Base-by-base conservation (phyloP, 2,329 filamentous ascomycete species). In the Dothistroma pini region DNA sequence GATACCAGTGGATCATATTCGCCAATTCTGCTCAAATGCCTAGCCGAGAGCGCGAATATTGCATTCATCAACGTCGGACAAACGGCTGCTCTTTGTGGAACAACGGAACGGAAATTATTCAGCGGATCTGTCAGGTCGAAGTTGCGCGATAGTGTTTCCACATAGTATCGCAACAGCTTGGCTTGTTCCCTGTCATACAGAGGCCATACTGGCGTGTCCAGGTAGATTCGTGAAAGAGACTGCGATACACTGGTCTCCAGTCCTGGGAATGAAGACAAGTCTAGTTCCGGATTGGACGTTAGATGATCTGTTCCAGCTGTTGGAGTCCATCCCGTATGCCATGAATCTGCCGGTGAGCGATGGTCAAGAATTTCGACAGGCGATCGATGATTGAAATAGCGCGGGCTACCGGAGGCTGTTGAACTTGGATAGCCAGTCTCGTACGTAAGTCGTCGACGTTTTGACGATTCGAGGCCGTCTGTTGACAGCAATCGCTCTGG, bases 41-140 rank as follows among this genome's bases (percentile, higher is more conserved):
- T 76, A 2, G 83, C 81, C 0, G 84, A 80, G 4, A 85, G 75
- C 1, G 84, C 83, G 48, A 84, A 78, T 29, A 86, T 84, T 22
- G 84, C 83, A 58, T 85, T 84, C 12, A 84, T 74, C 4, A 86
- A 75, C 2, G 81, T 79, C 0, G 80, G 80, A 56, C 79, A 84
- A 1, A 73, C 77, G 12, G 77, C 77, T 4, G 84, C 82, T 21
- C 81, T 75, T 57, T 81, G 77, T 0, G 84, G 84, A 0, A 86
- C 83, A 6, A 82, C 74, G 0, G 78, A 75, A 58, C 81, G 79
- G 65, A 87, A 86, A 61, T 84, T 82, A 19, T 71, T 64, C n/a
- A 68, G 59, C 11, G 70, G 66, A 62, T 75, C 73, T 41, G 69
- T 72, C 1, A 75, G 64, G 54, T 75, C 72, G 47, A 75, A 71